phyloP scores from a whole-genome alignment of 2,329 filamentous ascomycete species.

The Trichoderma atroviride region DNA sequence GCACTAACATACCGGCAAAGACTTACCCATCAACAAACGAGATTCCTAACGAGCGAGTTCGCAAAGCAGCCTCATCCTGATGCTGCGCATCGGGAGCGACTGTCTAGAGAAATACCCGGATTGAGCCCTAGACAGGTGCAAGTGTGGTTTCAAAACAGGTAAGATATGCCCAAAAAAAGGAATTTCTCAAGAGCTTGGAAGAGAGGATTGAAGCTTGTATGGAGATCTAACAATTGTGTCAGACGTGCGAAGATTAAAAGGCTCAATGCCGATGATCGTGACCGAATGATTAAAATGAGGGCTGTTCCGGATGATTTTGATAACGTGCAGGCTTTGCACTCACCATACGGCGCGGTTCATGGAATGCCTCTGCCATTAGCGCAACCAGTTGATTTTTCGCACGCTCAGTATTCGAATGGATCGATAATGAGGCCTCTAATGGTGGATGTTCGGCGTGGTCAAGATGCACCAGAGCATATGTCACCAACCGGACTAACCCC shows the following conservation, averaged over 20 bases:
- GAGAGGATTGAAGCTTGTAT: not conserved
- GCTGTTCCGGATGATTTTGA: constrained; percentile 72
- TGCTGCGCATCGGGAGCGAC: constrained; percentile 81
- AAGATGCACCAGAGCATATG: constrained; percentile 65
- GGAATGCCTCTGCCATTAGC: constrained; percentile 52
- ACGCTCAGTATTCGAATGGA: constrained; percentile 53
- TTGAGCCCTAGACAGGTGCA: constrained; percentile 91
- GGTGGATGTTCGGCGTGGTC: constrained; percentile 64
- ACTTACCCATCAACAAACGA: constrained; percentile 94
- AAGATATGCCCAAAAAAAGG: constrained; percentile 37
- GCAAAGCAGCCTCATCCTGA: constrained; percentile 93
- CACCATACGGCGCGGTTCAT: constrained; percentile 65
- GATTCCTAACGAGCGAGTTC: constrained; percentile 96
- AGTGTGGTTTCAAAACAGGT: constrained; percentile 99
- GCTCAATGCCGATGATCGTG: constrained; percentile 68
- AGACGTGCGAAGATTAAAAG: constrained; percentile 74
- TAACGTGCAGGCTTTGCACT: constrained; percentile 69
- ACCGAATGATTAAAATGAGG: constrained; percentile 72
- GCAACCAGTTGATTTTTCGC: constrained; percentile 52
- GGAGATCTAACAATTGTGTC: constrained; percentile 20
- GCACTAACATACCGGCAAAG: constrained; percentile 48
- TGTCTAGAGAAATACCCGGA: constrained; percentile 88
- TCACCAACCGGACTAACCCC: constrained; percentile 69
- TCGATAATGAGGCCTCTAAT: constrained; percentile 69
- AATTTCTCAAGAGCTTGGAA: not conserved